These are phyloP conservation scores for Cyclotella kingstonii DNA, from an alignment of 108 stramenopile genomes.

Conservation along the genomic window DNA sequence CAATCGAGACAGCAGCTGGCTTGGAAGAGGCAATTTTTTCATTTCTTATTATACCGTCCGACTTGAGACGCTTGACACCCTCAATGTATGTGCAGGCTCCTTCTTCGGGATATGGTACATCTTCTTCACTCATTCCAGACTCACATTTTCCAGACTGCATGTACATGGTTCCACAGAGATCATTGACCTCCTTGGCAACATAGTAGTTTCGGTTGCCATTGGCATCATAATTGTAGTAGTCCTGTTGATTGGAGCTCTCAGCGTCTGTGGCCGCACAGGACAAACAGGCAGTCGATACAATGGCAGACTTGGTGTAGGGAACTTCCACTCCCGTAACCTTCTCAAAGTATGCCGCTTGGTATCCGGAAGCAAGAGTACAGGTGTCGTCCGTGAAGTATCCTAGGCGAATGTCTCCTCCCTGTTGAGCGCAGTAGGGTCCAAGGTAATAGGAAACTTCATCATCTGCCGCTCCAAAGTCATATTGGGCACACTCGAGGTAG, in stretches of 20 bases:
- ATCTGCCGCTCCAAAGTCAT: conserved; percentile 21
- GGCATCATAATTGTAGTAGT: conserved; percentile 42
- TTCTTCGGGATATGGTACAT: conserved; percentile 73
- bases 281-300: conserved; percentile 59
- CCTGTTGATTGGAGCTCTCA: conserved; percentile 4
- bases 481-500: conserved; percentile 37
- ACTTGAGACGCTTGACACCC: conserved; percentile 78
- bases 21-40: conserved; percentile 56
- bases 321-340: conserved; percentile 41
- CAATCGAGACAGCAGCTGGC: conserved; percentile 71
- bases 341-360: conserved; percentile 39
- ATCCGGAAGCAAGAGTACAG: conserved; percentile 59
- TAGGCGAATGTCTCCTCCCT: conserved; percentile 77
- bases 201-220: conserved; percentile 50
- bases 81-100: conserved; percentile 81
- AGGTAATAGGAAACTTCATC: conserved; percentile 65
- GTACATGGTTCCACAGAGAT: conserved; percentile 66
- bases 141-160: conserved; percentile 80
- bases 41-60: conserved; percentile 82
- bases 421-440: conserved; percentile 83
- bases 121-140: conserved; percentile 47
- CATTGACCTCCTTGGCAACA: conserved; percentile 44
- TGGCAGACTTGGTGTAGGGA: conserved; percentile 60
- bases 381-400: conserved; percentile 83
- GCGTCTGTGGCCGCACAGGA: conserved; percentile 28